Evolutionary conservation across 768 basidiomycete species (phyloP).

Genomic region (Suillus subluteus): DNA sequence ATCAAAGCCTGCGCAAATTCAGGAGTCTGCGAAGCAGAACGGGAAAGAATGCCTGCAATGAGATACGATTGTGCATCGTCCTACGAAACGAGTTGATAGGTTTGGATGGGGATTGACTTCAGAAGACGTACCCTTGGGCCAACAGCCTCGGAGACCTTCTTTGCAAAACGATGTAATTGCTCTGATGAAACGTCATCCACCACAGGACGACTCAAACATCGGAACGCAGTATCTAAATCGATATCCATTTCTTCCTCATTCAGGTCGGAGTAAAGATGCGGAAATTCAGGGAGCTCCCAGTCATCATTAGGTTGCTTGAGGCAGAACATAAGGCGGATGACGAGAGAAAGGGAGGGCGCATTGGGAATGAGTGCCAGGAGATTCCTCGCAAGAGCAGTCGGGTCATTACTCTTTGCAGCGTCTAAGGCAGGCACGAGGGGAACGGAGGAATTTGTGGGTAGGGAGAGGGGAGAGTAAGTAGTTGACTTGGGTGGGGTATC

Average conservation of each 20-base stretch:
- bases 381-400: constrained; percentile 61
- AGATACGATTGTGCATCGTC: constrained; percentile 58
- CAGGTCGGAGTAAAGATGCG: constrained; percentile 68
- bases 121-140: constrained; percentile 52
- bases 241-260: constrained; percentile 52
- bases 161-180: constrained; percentile 55
- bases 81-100: constrained; percentile 33
- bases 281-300: constrained; percentile 77
- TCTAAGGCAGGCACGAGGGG: constrained; percentile 59
- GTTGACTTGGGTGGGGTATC: constrained; percentile 42
- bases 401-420: constrained; percentile 61
- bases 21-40: constrained; percentile 69
- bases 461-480: constrained; percentile 45
- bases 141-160: constrained; percentile 56
- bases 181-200: constrained; percentile 58
- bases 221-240: constrained; percentile 60
- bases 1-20: constrained; percentile 45
- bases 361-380: constrained; percentile 64
- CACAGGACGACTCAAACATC: constrained; percentile 59
- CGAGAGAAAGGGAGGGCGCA: constrained; percentile 63
- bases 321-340: constrained; percentile 77
- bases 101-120: constrained; percentile 10
- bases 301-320: constrained; percentile 80
- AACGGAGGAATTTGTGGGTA: constrained; percentile 38
- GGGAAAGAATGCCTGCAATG: constrained; percentile 63